These are phyloP conservation scores for Aspergillus udagawae DNA, from an alignment of 2,329 filamentous ascomycete species.

Conservation along the genomic window DNA sequence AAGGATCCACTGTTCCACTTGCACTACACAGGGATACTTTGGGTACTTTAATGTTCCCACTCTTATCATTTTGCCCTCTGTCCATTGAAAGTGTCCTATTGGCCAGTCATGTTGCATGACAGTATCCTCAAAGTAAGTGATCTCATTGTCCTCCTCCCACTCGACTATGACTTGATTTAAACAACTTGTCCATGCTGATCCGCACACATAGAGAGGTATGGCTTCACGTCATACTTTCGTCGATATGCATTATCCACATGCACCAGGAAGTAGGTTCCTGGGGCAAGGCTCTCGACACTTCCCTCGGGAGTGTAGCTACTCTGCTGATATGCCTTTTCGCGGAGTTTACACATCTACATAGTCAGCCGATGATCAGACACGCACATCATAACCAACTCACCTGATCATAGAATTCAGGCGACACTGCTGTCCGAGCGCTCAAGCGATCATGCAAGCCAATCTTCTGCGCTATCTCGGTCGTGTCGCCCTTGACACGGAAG, in stretches of 20 bases:
- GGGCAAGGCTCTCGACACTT: slow-evolving; percentile 60
- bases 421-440: slow-evolving; percentile 60
- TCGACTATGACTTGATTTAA: slow-evolving; percentile 53
- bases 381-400: slow-evolving; percentile 48
- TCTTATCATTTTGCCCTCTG: not conserved
- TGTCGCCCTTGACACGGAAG: slow-evolving; percentile 61
- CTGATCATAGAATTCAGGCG: slow-evolving; percentile 69
- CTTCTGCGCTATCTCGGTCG: slow-evolving; percentile 62
- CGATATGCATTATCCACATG: slow-evolving; percentile 84
- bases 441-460: slow-evolving; percentile 68
- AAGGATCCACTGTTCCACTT: not conserved
- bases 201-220: slow-evolving; percentile 40
- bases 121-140: not conserved
- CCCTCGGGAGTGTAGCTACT: slow-evolving; percentile 72
- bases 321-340: slow-evolving; percentile 78
- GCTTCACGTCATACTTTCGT: slow-evolving; percentile 72
- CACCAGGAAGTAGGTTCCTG: slow-evolving; percentile 73
- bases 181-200: too few relatives aligned
- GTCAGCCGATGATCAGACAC: slow-evolving; percentile 16
- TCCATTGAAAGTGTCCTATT: not conserved
- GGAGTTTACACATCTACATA: slow-evolving; percentile 69
- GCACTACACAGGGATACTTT: too few relatives aligned
- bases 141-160: not conserved
- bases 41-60: not conserved
- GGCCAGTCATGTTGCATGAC: not conserved